Conservation (phyloP, 768 basidiomycete genomes). For the Lactarius akahatsu region DNA sequence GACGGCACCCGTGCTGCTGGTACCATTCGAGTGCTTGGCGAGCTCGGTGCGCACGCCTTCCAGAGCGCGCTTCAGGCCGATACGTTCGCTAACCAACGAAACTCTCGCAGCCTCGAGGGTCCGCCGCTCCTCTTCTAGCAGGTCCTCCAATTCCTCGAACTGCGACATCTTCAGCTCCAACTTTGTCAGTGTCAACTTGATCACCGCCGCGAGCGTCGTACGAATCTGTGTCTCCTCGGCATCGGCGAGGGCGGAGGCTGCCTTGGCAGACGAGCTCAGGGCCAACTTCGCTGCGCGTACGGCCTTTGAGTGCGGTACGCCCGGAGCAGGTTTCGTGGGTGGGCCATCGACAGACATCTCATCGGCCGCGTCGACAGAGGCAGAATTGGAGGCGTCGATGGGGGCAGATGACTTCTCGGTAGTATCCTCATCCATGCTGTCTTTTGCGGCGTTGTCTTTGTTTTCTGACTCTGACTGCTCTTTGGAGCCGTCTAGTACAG, state of each 20-base stretch:
- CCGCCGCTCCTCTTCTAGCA: conserved; percentile 88
- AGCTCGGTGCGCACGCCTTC: conserved; percentile 68
- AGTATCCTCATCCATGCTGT: conserved; percentile 32
- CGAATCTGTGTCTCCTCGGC: conserved; percentile 83
- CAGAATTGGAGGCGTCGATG: conserved; percentile 28
- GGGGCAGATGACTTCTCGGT: conserved; percentile 16
- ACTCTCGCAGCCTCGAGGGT: conserved; percentile 80
- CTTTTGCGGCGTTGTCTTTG: conserved; percentile 42
- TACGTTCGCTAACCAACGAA: conserved; percentile 75
- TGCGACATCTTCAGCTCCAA: conserved; percentile 93
- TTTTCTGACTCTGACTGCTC: conserved; percentile 34
- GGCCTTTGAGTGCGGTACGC: conserved; percentile 69
- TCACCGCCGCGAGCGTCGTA: conserved; percentile 73
- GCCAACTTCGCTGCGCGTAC: conserved; percentile 84
- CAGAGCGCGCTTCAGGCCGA: conserved; percentile 67
- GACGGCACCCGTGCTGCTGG: conserved; percentile 29
- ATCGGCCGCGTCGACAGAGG: conserved; percentile 31
- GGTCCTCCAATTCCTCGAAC: conserved; percentile 91
- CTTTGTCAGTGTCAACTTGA: conserved; percentile 82
- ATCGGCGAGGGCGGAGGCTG: conserved; percentile 75
- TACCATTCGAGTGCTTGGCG: conserved; percentile 47
- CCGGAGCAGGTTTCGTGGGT: conserved; percentile 39
- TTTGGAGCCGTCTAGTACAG: conserved; percentile 32
- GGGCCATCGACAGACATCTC: conserved; percentile 51
- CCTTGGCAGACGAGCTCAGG: conserved; percentile 83